Conservation (phyloP, 2,329 filamentous ascomycete genomes). For the Penicillium nordicum region DNA sequence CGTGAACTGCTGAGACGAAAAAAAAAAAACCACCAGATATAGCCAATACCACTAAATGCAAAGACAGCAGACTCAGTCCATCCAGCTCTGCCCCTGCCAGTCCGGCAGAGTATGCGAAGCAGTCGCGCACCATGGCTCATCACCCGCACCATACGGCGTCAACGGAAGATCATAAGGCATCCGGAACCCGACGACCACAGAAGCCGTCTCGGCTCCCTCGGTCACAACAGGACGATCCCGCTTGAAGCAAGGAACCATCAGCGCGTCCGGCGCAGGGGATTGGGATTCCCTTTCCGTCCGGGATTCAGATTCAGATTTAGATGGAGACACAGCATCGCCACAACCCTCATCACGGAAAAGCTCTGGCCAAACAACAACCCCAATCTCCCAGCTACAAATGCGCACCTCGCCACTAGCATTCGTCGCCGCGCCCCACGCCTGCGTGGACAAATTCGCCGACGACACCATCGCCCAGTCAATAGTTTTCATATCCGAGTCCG, state of each 20-base stretch:
- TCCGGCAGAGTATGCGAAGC: conserved; percentile 59
- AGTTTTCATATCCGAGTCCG: conserved; percentile 35
- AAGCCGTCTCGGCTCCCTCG: not conserved
- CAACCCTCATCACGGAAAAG: conserved; percentile 37
- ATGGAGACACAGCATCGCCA: not conserved
- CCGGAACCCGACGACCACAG: conserved; percentile 61
- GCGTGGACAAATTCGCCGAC: conserved; percentile 86
- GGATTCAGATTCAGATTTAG: not conserved
- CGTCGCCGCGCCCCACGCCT: conserved; percentile 74
- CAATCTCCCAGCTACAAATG: conserved; percentile 78
- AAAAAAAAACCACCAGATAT: no score
- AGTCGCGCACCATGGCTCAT: conserved; percentile 75
- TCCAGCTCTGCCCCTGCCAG: conserved; percentile 54
- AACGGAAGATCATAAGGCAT: conserved; percentile 82
- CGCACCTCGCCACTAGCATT: conserved; percentile 60
- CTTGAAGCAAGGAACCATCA: conserved; percentile 68
- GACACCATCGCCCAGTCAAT: conserved; percentile 86
- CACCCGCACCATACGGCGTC: conserved; percentile 58
- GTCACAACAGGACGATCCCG: conserved; percentile 51
- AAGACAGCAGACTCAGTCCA: conserved; percentile 47
- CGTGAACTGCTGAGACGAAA: not conserved
- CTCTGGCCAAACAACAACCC: conserved; percentile 76
- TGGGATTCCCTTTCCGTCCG: not conserved
- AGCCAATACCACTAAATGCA: not conserved
- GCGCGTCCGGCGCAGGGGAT: conserved; percentile 24